Conservation (phyloP, 495 filamentous ascomycete species). For the Usnea hakonensis region DNA sequence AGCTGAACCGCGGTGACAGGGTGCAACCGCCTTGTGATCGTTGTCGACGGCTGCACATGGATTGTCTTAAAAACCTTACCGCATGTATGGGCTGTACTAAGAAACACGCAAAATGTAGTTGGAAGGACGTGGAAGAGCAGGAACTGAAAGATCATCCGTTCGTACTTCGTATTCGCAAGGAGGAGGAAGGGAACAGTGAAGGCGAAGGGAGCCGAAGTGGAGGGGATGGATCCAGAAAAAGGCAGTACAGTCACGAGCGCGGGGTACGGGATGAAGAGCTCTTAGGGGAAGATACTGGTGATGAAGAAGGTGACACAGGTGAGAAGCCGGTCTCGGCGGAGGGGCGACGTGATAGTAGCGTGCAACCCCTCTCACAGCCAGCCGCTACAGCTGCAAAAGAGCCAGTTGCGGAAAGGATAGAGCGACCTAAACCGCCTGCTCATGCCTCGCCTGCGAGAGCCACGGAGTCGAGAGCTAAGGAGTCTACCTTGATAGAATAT, state of each 20-base stretch:
- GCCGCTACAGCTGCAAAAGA: conserved; percentile 1
- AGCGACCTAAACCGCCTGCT: neutral
- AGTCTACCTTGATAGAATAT: neutral
- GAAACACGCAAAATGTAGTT: conserved; percentile 79
- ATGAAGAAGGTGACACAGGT: conserved; percentile 23
- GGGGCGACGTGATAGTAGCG: neutral
- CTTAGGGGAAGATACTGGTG: conserved; percentile 22
- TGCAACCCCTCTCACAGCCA: neutral
- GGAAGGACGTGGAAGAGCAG: conserved; percentile 66
- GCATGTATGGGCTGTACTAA: conserved; percentile 82
- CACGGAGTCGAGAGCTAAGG: neutral
- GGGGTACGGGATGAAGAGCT: conserved; percentile 25
- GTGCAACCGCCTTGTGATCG: conserved; percentile 76
- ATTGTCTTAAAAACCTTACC: conserved; percentile 76
- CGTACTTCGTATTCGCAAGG: conserved; percentile 8
- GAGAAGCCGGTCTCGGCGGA: neutral
- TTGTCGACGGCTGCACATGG: conserved; percentile 69
- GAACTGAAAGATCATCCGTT: conserved; percentile 45
- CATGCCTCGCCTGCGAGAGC: neutral
- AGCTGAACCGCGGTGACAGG: conserved; percentile 59
- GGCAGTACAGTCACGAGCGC: conserved; percentile 10
- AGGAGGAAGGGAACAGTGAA: conserved; percentile 16
- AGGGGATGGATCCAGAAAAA: neutral
- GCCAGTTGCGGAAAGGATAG: neutral
- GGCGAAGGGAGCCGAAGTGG: conserved; percentile 12